Base-by-base conservation (phyloP, 1,284 basidiomycete genomes). In the Puccinia coronata region DNA sequence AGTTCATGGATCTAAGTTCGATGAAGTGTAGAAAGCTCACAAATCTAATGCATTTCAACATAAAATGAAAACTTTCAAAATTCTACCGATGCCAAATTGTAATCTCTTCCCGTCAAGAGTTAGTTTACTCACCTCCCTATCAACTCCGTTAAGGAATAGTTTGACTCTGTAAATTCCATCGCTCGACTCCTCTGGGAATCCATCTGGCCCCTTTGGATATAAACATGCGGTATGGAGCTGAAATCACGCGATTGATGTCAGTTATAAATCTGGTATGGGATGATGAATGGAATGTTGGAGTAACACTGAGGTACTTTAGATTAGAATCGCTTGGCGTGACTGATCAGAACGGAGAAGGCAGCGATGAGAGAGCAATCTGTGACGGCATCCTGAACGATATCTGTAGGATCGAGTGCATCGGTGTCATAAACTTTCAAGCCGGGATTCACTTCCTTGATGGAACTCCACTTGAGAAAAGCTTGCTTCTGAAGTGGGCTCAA, bases 351-450 rank as follows among this genome's bases (percentile, higher is more conserved):
- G 18, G 69, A 65, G 31, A 80, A 72, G 6, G 77, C 63, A n/a
- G 77, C 77, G 55, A 80, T 80, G 28, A 80, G 43, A 25, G 77
- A 80, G 69, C 77, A 80, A 80, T 80, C 77, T 20, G 77, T 80
- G 18, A 80, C 77, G 28, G 72, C 39, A 51, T 80, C 67, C 25
- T 80, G 77, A 20, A 80, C 57, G 51, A 80, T 80, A 71, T 80
- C 77, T 2, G 77, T 80, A 59, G 77, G 77, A 43, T 70, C 67
- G 34, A 69, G 41, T n/a, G 25, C 53, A 8, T 67, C 41, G 12
- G 41, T 5, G 12, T 70, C 18, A 49, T 80, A 80, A 49, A 80
- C 16, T 61, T 59, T 8, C 16, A 55, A 23, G 16, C 31, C 25
- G 11, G 77, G 67, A 47, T 61, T 55, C 23, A 59, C 36, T 57